Evolutionary conservation across 768 basidiomycete genomes (phyloP).

Genomic region (Tephrocybe sp.): DNA sequence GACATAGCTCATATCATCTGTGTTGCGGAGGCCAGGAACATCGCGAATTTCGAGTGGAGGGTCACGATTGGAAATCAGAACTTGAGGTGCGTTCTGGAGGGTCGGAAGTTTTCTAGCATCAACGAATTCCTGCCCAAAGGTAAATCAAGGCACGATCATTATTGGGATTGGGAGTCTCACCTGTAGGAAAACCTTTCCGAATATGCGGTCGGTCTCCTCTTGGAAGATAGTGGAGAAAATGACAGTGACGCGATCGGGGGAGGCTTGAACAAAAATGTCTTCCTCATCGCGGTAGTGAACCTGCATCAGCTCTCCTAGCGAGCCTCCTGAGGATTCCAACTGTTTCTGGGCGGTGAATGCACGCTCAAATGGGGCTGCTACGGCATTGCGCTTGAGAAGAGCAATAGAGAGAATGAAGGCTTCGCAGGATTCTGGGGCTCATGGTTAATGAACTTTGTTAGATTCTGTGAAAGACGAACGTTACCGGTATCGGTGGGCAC

Average conservation of each 20-base stretch:
- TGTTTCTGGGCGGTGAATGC: slow-evolving; percentile 83
- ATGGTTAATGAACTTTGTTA: slow-evolving; percentile 7
- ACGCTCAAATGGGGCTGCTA: slow-evolving; percentile 91
- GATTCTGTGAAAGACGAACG: slow-evolving; percentile 17
- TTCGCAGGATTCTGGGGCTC: slow-evolving; percentile 66
- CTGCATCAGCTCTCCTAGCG: slow-evolving; percentile 83
- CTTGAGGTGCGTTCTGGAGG: slow-evolving; percentile 96
- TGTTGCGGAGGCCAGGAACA: slow-evolving; percentile 72
- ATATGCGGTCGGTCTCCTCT: slow-evolving; percentile 96
- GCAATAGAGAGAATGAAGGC: slow-evolving; percentile 79
- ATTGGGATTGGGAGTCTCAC: slow-evolving; percentile 36
- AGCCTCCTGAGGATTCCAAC: slow-evolving; percentile 68
- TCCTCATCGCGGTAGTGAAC: slow-evolving; percentile 96
- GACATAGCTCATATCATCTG: slow-evolving; percentile 92
- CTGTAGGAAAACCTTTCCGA: slow-evolving; percentile 98
- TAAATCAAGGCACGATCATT: background rate
- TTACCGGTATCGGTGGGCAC: slow-evolving; percentile 78
- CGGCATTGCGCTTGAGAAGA: slow-evolving; percentile 86
- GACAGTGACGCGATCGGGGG: slow-evolving; percentile 93
- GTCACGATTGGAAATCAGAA: slow-evolving; percentile 90
- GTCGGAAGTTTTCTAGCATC: slow-evolving; percentile 93
- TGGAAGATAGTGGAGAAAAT: slow-evolving; percentile 96
- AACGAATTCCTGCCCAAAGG: slow-evolving; percentile 82
- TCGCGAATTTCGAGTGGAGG: slow-evolving; percentile 96
- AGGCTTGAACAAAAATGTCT: slow-evolving; percentile 92